Conservation (phyloP, 108 stramenopile genomes). For the Mayamaea pseudoterrestris region DNA sequence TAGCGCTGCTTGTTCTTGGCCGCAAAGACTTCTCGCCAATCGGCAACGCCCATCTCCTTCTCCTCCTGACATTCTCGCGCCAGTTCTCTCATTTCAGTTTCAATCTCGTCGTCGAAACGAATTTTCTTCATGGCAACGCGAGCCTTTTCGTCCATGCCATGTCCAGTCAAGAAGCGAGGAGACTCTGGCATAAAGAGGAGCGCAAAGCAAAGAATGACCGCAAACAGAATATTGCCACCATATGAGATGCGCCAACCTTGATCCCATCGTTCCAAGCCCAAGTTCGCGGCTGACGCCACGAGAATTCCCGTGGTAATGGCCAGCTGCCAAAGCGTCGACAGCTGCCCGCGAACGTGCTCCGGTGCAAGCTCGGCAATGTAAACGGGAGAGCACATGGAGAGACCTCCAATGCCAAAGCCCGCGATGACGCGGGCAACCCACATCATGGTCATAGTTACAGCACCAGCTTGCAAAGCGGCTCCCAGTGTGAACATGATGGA, state of each 20-base stretch:
- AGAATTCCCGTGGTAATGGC: constrained; percentile 26
- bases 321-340: constrained; percentile 26
- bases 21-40: constrained; percentile 15
- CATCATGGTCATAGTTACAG: neutral
- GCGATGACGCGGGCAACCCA: neutral
- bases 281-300: constrained; percentile 12
- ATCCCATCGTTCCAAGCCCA: constrained; percentile 18
- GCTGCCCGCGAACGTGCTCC: constrained; percentile 14
- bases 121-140: constrained; percentile 9
- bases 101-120: constrained; percentile 17
- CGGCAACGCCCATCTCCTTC: constrained; percentile 6
- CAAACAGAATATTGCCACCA: constrained; percentile 25
- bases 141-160: constrained; percentile 16
- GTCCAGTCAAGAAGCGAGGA: constrained; percentile 21
- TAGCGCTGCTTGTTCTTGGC: constrained; percentile 9
- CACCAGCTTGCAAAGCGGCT: neutral
- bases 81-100: constrained; percentile 13
- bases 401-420: constrained; percentile 1
- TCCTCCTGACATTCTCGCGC: constrained; percentile 7
- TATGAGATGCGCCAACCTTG: constrained; percentile 28
- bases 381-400: constrained; percentile 3
- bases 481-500: constrained; percentile 1
- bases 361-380: constrained; percentile 31
- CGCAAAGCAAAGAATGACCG: constrained; percentile 14
- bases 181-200: constrained; percentile 28